phyloP scores from a whole-genome alignment of 2,329 filamentous ascomycete species.

The Daldinia sp. region DNA sequence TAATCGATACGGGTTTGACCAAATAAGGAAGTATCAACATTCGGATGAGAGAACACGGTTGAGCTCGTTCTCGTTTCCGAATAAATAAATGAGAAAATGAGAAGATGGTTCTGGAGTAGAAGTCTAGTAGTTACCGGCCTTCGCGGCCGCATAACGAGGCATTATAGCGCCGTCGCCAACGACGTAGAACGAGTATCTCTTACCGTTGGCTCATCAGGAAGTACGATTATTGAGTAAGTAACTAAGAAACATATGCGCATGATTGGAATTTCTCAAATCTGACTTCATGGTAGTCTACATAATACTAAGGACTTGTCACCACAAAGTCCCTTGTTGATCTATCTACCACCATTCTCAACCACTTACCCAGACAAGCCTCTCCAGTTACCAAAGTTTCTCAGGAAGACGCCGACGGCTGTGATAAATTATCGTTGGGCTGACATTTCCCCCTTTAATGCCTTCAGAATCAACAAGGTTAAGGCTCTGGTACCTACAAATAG shows the following conservation, averaged over 20 bases:
- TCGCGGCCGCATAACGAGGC: constrained; percentile 31
- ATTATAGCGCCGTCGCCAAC: constrained; percentile 44
- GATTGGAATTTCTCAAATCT: constrained; percentile 27
- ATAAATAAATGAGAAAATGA: constrained; percentile 31
- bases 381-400: constrained; percentile 55
- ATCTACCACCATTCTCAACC: constrained; percentile 64
- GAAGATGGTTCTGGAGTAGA: constrained; percentile 38
- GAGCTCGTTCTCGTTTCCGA: background rate
- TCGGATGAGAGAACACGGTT: background rate
- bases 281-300: constrained; percentile 58
- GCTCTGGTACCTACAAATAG: constrained; percentile 13
- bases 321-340: constrained; percentile 63
- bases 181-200: constrained; percentile 59
- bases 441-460: constrained; percentile 35
- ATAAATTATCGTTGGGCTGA: constrained; percentile 71
- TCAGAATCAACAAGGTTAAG: constrained; percentile 31
- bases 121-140: constrained; percentile 26
- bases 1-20: background rate
- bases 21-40: background rate
- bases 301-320: constrained; percentile 57
- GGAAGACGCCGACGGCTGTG: constrained; percentile 60
- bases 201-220: constrained; percentile 62
- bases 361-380: constrained; percentile 43
- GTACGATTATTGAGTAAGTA: constrained; percentile 64
- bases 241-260: background rate